A percentile compares a stretch with the other conserved stretches of the same genome.
phyloP scores from a whole-genome alignment of 306 rosid genomes.

The Casuarina glauca region DNA sequence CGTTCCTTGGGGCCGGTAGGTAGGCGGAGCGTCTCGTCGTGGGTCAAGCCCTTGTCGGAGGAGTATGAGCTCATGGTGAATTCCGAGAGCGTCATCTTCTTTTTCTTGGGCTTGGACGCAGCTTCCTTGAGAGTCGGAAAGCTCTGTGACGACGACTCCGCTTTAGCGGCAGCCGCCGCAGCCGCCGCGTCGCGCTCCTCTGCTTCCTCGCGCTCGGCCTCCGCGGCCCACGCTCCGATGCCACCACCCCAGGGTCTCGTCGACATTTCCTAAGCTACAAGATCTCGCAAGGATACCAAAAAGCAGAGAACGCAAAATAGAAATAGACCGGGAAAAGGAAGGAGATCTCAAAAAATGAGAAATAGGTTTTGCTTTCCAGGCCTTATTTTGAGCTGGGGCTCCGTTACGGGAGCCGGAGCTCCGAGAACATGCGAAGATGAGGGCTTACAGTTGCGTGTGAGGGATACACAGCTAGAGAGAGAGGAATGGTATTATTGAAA shows the following conservation, averaged over 20 bases:
- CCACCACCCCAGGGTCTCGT: constrained; percentile 84
- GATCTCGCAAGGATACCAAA: constrained; percentile 39
- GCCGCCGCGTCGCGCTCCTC: constrained; percentile 68
- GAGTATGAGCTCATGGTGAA: constrained; percentile 16
- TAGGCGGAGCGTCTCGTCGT: constrained; percentile 74
- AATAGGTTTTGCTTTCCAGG: background rate
- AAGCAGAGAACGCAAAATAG: background rate
- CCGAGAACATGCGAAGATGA: constrained; percentile 50
- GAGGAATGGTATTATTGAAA: background rate
- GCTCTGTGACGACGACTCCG: constrained; percentile 41
- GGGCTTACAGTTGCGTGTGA: constrained; percentile 25
- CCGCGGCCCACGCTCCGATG: constrained; percentile 97
- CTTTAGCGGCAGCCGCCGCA: constrained; percentile 24
- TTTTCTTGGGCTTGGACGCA: constrained; percentile 71
- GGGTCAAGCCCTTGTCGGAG: constrained; percentile 47
- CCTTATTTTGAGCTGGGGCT: constrained; percentile 51
- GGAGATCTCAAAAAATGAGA: background rate
- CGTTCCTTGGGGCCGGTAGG: constrained; percentile 90
- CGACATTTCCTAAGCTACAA: constrained; percentile 50
- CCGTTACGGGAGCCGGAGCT: constrained; percentile 81
- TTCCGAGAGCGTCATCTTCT: constrained; percentile 53
- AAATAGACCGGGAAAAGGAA: background rate
- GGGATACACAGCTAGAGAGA: background rate
- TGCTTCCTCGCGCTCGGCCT: constrained; percentile 84
- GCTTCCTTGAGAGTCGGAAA: constrained; percentile 87